Conservation (phyloP, 2,329 filamentous ascomycete species). For the Metarhizium album region DNA sequence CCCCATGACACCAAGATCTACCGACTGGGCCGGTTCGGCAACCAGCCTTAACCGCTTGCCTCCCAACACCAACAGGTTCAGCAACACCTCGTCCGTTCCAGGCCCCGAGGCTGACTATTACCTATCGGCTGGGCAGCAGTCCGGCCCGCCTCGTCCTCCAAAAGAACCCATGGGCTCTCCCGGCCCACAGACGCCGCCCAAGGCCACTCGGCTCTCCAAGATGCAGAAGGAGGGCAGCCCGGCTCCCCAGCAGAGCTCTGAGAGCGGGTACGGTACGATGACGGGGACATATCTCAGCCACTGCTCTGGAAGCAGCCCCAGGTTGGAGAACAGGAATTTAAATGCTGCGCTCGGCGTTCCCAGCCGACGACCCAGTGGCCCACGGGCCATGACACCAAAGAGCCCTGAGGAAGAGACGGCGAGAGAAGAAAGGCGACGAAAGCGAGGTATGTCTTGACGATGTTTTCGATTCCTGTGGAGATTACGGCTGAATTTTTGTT, state of each 20-base stretch:
- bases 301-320: constrained; percentile 44
- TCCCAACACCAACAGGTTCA: constrained; percentile 36
- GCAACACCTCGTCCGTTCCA: constrained; percentile 29
- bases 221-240: constrained; percentile 41
- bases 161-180: constrained; percentile 47
- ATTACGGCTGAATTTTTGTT: background rate
- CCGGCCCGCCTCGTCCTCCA: constrained; percentile 46
- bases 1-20: constrained; percentile 47
- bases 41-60: constrained; percentile 46
- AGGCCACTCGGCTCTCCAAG: constrained; percentile 37
- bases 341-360: constrained; percentile 41
- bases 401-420: constrained; percentile 36
- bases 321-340: constrained; percentile 46
- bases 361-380: constrained; percentile 45
- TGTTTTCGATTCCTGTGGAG: background rate
- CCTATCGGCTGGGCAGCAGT: constrained; percentile 30
- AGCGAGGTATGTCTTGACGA: constrained; percentile 38
- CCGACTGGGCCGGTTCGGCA: constrained; percentile 52
- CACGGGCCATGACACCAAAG: constrained; percentile 50
- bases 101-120: constrained; percentile 32
- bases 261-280: constrained; percentile 42
- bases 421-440: constrained; percentile 38
- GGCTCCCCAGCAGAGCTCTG: constrained; percentile 43
- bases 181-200: constrained; percentile 32
- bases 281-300: constrained; percentile 37